Evolutionary conservation across 108 stramenopile genomes (phyloP), one percentile per base, ranked within the genome.

Genomic region (Chaetoceros muelleri): DNA sequence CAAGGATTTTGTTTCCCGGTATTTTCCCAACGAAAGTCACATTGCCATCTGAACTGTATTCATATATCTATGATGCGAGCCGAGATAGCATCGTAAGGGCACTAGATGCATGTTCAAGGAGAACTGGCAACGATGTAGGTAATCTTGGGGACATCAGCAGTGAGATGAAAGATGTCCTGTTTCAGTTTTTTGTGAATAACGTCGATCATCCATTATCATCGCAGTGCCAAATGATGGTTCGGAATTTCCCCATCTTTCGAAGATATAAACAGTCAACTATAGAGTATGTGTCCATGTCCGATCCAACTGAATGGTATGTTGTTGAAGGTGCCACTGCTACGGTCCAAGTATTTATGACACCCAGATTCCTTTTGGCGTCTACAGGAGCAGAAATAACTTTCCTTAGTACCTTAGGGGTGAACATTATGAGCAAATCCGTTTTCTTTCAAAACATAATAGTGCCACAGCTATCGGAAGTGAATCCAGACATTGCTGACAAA

Each of bases 31-130:
- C 24, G 10, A 16, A 18, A 2, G 20, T 44, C 2, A 13, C 47
- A 23, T 19, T 58, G 7, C 69, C 69, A 2, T n/a, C 13, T 46
- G 56, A 23, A 3, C 19, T 71, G 28, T 71, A 49, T 26, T 17
- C 54, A 20, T 71, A 71, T 58, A 47, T 71, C 2, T 44, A 56
- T 30, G 44, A 40, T 52, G 24, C 58, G 2, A 31, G 29, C 8
- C n/a, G 24, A 13, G 34, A 16, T 27, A 55, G 62, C n/a, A 44
- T 71, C 18, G 56, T 71, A 2, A 22, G 28, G 3, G 64, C 65
- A 3, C 19, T 71, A 2, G 63, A 52, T 49, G 48, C 57, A 16
- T 21, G 49, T 20, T 44, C 44, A 25, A 28, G 54, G 16, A 51
- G 49, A 26, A 40, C 5, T 10, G 5, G 5, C 34, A 10, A 5